Conservation (phyloP, 75 land plant species). For the Pinus tabuliformis region DNA sequence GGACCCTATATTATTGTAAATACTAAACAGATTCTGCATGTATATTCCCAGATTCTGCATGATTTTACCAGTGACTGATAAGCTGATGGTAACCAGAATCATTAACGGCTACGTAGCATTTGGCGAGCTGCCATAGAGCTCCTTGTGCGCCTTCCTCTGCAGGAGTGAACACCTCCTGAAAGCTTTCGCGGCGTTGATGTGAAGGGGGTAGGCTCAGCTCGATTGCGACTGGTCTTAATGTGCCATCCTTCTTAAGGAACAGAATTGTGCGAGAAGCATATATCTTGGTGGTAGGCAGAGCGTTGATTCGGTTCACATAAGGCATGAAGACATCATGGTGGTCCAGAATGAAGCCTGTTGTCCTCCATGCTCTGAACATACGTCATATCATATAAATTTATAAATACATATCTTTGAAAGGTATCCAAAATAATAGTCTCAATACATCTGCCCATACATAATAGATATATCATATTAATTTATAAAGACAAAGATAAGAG, state of each 20-base stretch:
- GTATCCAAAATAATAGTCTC: too few relatives aligned
- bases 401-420: too few relatives aligned
- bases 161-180: constrained; percentile 36
- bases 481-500: too few relatives aligned
- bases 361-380: not conserved
- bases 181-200: constrained; percentile 17
- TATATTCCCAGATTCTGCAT: too few relatives aligned
- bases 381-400: too few relatives aligned
- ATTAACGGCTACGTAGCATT: constrained; percentile 54
- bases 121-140: constrained; percentile 71
- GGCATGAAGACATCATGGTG: too few relatives aligned
- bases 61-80: constrained; percentile 32
- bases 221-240: constrained; percentile 64
- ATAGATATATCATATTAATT: too few relatives aligned
- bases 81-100: constrained; percentile 71
- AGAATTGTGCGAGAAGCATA: constrained; percentile 72
- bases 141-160: not conserved
- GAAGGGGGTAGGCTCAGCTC: constrained; percentile 1
- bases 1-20: too few relatives aligned
- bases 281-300: not conserved
- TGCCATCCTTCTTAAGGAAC: constrained; percentile 38
- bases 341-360: too few relatives aligned
- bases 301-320: too few relatives aligned
- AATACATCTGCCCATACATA: too few relatives aligned
- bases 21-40: too few relatives aligned